Evolutionary conservation across 768 basidiomycete species (phyloP).

Genomic region (Lanmaoa rubissima): DNA sequence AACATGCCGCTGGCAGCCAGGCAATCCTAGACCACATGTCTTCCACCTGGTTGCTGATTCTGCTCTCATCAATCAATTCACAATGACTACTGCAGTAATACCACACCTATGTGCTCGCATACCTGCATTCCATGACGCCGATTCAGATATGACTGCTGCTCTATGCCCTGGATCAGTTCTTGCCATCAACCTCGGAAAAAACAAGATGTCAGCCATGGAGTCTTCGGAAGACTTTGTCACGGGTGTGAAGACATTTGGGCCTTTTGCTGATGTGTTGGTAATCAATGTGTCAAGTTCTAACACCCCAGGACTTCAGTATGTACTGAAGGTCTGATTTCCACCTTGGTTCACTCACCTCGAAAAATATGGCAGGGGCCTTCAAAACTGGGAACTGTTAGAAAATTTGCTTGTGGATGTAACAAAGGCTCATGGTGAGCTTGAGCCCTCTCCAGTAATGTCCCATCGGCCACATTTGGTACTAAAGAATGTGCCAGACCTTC

Average conservation of each 20-base stretch:
- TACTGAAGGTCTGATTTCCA: not conserved
- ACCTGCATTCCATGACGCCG: constrained; percentile 43
- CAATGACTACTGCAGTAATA: constrained; percentile 79
- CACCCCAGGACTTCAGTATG: constrained; percentile 88
- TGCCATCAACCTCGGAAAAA: constrained; percentile 95
- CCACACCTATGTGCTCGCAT: constrained; percentile 75
- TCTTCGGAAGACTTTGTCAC: no score
- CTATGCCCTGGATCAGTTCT: constrained; percentile 67
- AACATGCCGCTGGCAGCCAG: constrained; percentile 50
- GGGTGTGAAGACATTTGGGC: constrained; percentile 82
- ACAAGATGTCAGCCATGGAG: constrained; percentile 87
- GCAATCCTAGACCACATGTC: constrained; percentile 89
- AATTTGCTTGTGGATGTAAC: constrained; percentile 70
- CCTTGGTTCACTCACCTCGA: not conserved
- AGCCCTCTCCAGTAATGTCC: constrained; percentile 41
- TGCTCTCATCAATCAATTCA: constrained; percentile 91
- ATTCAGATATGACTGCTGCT: constrained; percentile 34
- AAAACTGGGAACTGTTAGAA: constrained; percentile 71
- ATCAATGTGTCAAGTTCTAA: constrained; percentile 97
- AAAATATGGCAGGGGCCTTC: constrained; percentile 58
- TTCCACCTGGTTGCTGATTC: constrained; percentile 82
- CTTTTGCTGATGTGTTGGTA: constrained; percentile 89
- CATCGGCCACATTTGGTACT: constrained; percentile 79
- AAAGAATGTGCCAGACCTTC: constrained; percentile 92
- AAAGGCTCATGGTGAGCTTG: constrained; percentile 68